Base-by-base conservation (phyloP, 2,329 filamentous ascomycete species). In the Penicillium oxalicum region DNA sequence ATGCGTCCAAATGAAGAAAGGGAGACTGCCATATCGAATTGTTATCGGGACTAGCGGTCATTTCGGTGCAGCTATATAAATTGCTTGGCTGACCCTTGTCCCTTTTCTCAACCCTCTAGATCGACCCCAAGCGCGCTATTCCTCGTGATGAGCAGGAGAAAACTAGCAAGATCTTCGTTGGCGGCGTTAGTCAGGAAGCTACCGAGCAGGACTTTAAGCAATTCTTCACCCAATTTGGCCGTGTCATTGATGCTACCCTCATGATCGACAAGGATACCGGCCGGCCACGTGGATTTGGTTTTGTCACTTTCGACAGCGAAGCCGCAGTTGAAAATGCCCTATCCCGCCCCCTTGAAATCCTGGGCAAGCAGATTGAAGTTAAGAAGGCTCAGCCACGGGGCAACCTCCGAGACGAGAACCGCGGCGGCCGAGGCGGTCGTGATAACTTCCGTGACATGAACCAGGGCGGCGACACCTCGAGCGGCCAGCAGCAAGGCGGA, bases 241-340 rank as follows among this genome's bases (percentile, higher is more conserved):
- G 91, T 52, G 93, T 98, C 18, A 86, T 98, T 35, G 93, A 98
- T 71, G 93, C 93, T 2, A 98, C 93, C 0, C 82, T 98, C 2
- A 98, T 98, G 93, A 98, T 98, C 84, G 93, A 98, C 69, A 98
- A 98, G 72, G 93, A 98, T 69, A 98, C 93, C 0, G 93, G 93
- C n/a, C 83, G 93, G 36, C 93, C 93, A 2, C 81, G 93, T 64
- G 93, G 93, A 1, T 98, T 98, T 63, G 93, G 93, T 11, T 98
- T 98, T 68, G 93, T 98, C 45, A 98, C 93, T 0, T 98, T 98
- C 61, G 93, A 98, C 71, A 94, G 86, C 58, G 93, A 98, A 63
- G 84, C 88, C 12, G 93, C 93, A 13, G 93, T 98, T 39, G 93
- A 98, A 56, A 87, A 88, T 32, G 95, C 91, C 52, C 82, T 98